Conservation (phyloP, 2,329 filamentous ascomycete genomes). For the Delphinella strobiligena region DNA sequence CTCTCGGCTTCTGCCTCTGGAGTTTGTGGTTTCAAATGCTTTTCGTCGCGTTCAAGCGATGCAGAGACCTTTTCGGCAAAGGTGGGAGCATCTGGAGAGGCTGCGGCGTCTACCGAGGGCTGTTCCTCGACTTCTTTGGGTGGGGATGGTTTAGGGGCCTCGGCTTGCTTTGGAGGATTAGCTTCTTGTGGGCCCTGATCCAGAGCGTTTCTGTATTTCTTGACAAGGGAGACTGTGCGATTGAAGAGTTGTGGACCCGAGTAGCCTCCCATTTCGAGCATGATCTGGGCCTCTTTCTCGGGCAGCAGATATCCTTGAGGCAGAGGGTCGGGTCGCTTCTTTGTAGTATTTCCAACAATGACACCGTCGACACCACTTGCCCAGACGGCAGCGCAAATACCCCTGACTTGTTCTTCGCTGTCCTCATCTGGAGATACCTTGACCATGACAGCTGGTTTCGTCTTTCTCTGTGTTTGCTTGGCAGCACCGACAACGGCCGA, state of each 20-base stretch:
- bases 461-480: slow-evolving; percentile 52
- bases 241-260: slow-evolving; percentile 84
- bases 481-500: slow-evolving; percentile 74
- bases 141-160: slow-evolving; percentile 6
- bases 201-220: slow-evolving; percentile 53
- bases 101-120: not conserved
- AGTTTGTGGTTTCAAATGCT: slow-evolving; percentile 19
- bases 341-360: slow-evolving; percentile 96
- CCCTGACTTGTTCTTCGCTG: slow-evolving; percentile 67
- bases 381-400: slow-evolving; percentile 78
- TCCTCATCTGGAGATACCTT: slow-evolving; percentile 97
- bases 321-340: slow-evolving; percentile 59
- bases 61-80: slow-evolving; percentile 3
- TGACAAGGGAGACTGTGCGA: slow-evolving; percentile 65
- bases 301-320: slow-evolving; percentile 56
- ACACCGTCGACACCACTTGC: slow-evolving; percentile 82
- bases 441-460: slow-evolving; percentile 80
- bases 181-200: slow-evolving; percentile 29
- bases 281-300: slow-evolving; percentile 50
- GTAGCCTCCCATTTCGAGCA: slow-evolving; percentile 75
- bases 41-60: slow-evolving; percentile 16
- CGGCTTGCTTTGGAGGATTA: slow-evolving; percentile 3
- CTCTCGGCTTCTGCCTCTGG: slow-evolving; percentile 16
- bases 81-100: too few relatives aligned
- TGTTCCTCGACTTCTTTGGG: not conserved